Base-by-base conservation (phyloP, 1,284 basidiomycete genomes). In the Sporisorium scitamineum region DNA sequence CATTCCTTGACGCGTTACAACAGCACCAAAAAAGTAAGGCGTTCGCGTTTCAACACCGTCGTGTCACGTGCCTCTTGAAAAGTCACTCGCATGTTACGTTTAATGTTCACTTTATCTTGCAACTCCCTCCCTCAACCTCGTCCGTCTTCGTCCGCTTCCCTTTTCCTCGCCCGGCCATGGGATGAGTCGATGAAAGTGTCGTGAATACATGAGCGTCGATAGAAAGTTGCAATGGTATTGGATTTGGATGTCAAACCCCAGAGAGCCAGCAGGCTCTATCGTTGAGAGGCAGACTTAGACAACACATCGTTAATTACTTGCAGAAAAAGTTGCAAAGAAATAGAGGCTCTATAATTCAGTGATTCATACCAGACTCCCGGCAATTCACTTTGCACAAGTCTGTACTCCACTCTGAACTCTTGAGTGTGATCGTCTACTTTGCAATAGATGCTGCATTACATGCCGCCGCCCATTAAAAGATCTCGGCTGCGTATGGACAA, bases 401-500 rank as follows among this genome's bases (percentile, higher is more conserved):
- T 48, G 18, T 2, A 5, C 5, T n/a, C 6, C 16, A 48, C 6
- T 10, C 13, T n/a, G 18, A 18, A 1, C 16, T 42, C 41, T 16
- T 20, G n/a, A 20, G 41, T 20, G 22, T 42, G 41, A 20, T n/a
- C n/a, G n/a, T n/a, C 24, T 27, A 5, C 26, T 18, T 2, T 51
- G 48, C 48, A 51, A 37, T 20, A 6, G n/a, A 16, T 51, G n/a
- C 24, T 51, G 50, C 20, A 22, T 32, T 34, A 32, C 50, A 34
- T 34, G n/a, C 24, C 3, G n/a, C 24, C 3, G 20, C 31, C 18
- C 16, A 14, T 51, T 45, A 79, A 54, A 79, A 79, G 59, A 79
- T 76, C 55, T 79, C 78, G 7, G 70, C 70, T 16, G 78, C 78
- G 10, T 79, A 79, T 1, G 78, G 78, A 34, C 78, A 79, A 18